Base-by-base conservation (phyloP, 2,329 filamentous ascomycete species). In the Hymenoscyphus scutula region DNA sequence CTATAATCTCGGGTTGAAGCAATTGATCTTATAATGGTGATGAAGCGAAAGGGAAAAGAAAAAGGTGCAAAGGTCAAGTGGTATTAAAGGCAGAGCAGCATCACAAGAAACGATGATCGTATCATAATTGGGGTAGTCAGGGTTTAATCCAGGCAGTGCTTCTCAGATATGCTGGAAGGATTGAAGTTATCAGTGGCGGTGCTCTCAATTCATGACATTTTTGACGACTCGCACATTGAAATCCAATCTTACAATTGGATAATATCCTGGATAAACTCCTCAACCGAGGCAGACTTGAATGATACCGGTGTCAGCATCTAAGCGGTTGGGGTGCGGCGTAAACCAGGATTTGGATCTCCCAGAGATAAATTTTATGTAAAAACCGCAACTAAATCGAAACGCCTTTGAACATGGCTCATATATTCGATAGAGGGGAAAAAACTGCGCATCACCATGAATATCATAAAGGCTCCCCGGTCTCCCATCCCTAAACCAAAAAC, bases 391-490 rank as follows among this genome's bases (percentile, higher is more conserved):
- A 51, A 54, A 54, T 6, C 17, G 27, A 54, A 54, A 54, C 25
- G n/a, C 54, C 19, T 29, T 7, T 48, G n/a, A 51, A 58, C 61
- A 58, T 64, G 45, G 59, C 48, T 65, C 63, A 62, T 67, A 62
- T 65, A 65, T 67, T 64, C 59, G 62, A 45, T 48, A 66, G 38
- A 60, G 56, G 34, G 54, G 58, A 61, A 51, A 62, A 59, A 41
- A 17, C 11, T 27, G 55, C 41, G 41, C 56, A 51, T 58, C 56
- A 13, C 32, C 32, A 53, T 38, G 19, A 55, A 56, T 23, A 60
- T 48, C 48, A 55, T 55, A 48, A 34, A 30, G 15, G 30, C 25
- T 27, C 29, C 37, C 29, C 17, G 17, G 5, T 5, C 32, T 23
- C 11, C 38, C 38, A 2, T 48, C 53, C 53, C n/a, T 17, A 19